Percentiles rank a stretch among this genome's conserved stretches.
phyloP scores from a whole-genome alignment of 1,284 basidiomycete species.

The Naganishia sp. region DNA sequence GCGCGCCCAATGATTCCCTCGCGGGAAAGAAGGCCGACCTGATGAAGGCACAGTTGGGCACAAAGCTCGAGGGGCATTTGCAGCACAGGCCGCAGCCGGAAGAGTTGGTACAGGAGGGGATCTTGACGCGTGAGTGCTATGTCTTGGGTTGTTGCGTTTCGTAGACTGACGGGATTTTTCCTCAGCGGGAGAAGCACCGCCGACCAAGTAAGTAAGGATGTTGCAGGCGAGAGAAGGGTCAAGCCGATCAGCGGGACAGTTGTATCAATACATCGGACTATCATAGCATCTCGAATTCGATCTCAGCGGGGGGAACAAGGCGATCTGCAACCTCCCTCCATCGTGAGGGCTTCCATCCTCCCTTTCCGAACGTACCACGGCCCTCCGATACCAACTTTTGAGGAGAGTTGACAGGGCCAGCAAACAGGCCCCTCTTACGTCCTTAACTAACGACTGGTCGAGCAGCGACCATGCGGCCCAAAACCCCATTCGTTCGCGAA shows the following conservation, averaged over 20 bases:
- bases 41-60: conserved; percentile 61
- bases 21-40: conserved; percentile 27
- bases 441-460: too few species aligned
- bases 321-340: too few species aligned
- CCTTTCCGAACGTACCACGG: too few species aligned
- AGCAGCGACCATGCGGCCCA: too few species aligned
- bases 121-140: conserved; percentile 60
- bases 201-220: background rate
- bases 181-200: conserved; percentile 8
- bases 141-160: background rate
- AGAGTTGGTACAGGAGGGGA: conserved; percentile 71
- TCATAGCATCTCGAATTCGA: background rate
- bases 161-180: background rate
- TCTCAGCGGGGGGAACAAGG: too few species aligned
- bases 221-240: background rate
- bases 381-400: too few species aligned
- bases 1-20: conserved; percentile 49
- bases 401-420: too few species aligned
- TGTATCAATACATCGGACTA: background rate
- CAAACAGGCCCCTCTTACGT: too few species aligned
- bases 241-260: background rate
- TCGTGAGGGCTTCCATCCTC: too few species aligned
- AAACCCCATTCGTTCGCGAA: too few species aligned
- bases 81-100: conserved; percentile 66
- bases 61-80: conserved; percentile 69